These are phyloP conservation scores for Fomitiporia mediterranea DNA, from an alignment of 1,284 basidiomycete genomes.

Conservation along the genomic window DNA sequence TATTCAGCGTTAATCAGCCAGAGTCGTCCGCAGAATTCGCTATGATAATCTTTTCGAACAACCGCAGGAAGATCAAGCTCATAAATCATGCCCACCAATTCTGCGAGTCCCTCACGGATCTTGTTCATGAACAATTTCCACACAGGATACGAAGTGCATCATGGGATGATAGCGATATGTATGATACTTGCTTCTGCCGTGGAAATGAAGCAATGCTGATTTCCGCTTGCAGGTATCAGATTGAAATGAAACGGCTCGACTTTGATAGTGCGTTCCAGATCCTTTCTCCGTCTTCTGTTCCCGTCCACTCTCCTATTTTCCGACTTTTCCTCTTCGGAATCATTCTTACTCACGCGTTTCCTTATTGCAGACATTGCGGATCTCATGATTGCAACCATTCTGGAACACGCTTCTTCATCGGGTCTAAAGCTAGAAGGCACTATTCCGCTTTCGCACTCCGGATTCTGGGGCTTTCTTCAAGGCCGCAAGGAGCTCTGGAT, in stretches of 20 bases:
- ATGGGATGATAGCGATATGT: conserved; percentile 18
- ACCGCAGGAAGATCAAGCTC: conserved; percentile 51
- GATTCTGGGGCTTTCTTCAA: conserved; percentile 35
- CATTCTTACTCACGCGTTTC: neutral
- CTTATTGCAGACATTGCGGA: conserved; percentile 26
- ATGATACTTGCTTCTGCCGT: neutral
- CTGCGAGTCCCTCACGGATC: conserved; percentile 42
- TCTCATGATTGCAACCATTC: conserved; percentile 38
- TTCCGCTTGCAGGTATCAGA: conserved; percentile 3
- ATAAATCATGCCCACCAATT: conserved; percentile 52
- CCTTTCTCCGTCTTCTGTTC: neutral
- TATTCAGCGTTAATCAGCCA: conserved; percentile 46
- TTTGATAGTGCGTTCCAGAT: conserved; percentile 12
- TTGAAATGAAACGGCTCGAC: conserved; percentile 14
- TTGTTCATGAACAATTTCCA: conserved; percentile 32
- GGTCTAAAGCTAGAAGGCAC: conserved; percentile 46
- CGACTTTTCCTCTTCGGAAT: conserved; percentile 25
- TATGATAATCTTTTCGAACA: conserved; percentile 52
- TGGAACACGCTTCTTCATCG: conserved; percentile 37
- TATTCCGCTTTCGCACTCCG: conserved; percentile 38
- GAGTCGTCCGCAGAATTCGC: conserved; percentile 55
- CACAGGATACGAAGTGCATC: conserved; percentile 9
- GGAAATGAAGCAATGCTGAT: too few relatives aligned
- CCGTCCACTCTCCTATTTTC: neutral
- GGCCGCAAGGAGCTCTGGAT: conserved; percentile 46